phyloP scores from a whole-genome alignment of 768 basidiomycete genomes.

The Phlegmacium glaucopus region DNA sequence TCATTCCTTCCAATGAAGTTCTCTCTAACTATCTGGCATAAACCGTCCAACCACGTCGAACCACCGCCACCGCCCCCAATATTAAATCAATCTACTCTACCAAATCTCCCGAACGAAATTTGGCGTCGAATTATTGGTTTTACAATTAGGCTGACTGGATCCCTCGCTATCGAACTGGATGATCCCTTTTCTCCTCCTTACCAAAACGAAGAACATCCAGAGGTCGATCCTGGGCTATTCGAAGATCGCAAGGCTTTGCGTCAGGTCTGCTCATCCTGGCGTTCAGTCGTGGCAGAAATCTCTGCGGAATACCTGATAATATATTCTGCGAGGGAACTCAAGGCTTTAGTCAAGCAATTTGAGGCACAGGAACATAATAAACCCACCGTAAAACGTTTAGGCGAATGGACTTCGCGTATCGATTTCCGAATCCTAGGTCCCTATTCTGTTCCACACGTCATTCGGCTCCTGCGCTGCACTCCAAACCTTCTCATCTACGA shows the following conservation, averaged over 20 bases:
- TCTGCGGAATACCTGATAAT: slow-evolving; percentile 39
- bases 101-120: slow-evolving; percentile 16
- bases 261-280: slow-evolving; percentile 37
- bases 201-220: slow-evolving; percentile 24
- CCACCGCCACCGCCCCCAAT: not conserved
- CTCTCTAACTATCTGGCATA: slow-evolving; percentile 1
- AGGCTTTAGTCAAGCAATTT: slow-evolving; percentile 29
- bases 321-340: slow-evolving; percentile 31
- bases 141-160: slow-evolving; percentile 30
- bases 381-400: slow-evolving; percentile 24
- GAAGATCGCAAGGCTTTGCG: slow-evolving; percentile 28
- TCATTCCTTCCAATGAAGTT: not conserved
- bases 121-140: slow-evolving; percentile 38
- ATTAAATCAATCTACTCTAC: not conserved
- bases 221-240: slow-evolving; percentile 27
- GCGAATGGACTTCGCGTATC: slow-evolving; percentile 37
- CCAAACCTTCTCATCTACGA: slow-evolving; percentile 43
- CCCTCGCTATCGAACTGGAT: slow-evolving; percentile 29
- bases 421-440: slow-evolving; percentile 37
- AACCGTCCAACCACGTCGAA: not conserved
- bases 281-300: slow-evolving; percentile 33
- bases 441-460: slow-evolving; percentile 23
- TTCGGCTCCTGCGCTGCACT: slow-evolving; percentile 36
- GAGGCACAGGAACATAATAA: slow-evolving; percentile 24
- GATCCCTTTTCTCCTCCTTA: slow-evolving; percentile 36